These are phyloP conservation scores for Glycine latifolia DNA, from an alignment of 306 rosid species.

Conservation along the genomic window DNA sequence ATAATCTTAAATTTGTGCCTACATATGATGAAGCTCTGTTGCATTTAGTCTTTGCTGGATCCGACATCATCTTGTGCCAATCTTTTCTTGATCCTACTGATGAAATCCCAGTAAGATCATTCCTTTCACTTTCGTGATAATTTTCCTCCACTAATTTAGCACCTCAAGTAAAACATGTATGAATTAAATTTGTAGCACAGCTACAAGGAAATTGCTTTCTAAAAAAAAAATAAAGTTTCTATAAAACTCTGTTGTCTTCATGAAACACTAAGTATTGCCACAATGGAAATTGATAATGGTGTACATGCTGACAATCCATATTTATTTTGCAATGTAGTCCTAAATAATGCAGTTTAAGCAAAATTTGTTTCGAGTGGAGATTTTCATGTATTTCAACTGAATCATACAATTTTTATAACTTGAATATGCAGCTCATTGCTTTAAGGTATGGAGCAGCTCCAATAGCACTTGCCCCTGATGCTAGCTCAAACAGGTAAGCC, in stretches of 20 bases:
- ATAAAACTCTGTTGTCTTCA: constrained; percentile 11
- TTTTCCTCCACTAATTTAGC: constrained; percentile 25
- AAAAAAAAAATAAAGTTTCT: background rate
- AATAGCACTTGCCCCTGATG: constrained; percentile 52
- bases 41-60: constrained; percentile 80
- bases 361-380: constrained; percentile 1
- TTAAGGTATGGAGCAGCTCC: constrained; percentile 90
- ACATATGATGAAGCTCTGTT: constrained; percentile 60
- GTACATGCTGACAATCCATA: constrained; percentile 1
- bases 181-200: background rate
- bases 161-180: background rate
- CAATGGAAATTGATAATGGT: background rate
- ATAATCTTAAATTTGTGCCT: constrained; percentile 54
- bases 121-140: constrained; percentile 19
- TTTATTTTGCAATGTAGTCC: constrained; percentile 11
- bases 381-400: constrained; percentile 34
- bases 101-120: constrained; percentile 71
- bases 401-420: constrained; percentile 7
- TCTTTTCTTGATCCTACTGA: constrained; percentile 73
- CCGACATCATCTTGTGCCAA: constrained; percentile 78
- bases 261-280: background rate
- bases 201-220: background rate
- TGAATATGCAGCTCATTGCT: constrained; percentile 71
- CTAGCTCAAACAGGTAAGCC: constrained; percentile 58
- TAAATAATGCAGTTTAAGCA: background rate